phyloP scores from a whole-genome alignment of 805 yeast genomes.

The Yarrowia divulgata region DNA sequence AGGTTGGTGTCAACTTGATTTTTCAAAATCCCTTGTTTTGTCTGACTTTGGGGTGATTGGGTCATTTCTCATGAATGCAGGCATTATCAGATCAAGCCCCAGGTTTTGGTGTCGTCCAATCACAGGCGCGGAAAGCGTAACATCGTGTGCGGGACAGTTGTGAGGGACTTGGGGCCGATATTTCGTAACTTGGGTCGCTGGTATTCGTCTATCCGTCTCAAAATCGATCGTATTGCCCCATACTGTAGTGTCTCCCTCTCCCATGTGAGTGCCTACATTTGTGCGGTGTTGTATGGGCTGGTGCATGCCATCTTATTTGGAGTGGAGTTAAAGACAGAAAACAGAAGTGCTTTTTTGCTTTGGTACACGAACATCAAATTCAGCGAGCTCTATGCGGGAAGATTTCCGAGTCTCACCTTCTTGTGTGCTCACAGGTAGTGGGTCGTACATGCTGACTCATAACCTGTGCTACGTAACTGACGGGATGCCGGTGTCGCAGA shows the following conservation, averaged over 20 bases:
- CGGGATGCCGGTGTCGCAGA: too few species aligned
- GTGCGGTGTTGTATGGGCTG: neutral
- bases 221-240: neutral
- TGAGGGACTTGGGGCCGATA: too few species aligned
- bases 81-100: neutral
- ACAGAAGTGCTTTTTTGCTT: too few species aligned
- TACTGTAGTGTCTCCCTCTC: neutral
- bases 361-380: too few species aligned
- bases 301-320: neutral
- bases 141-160: neutral
- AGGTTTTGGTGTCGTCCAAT: neutral
- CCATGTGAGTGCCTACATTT: slow-evolving; percentile 1
- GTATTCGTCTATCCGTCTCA: too few species aligned
- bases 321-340: too few species aligned
- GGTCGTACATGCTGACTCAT: too few species aligned
- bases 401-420: too few species aligned
- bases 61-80: neutral
- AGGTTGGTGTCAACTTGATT: neutral
- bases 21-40: neutral
- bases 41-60: neutral
- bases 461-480: too few species aligned
- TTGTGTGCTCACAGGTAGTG: too few species aligned
- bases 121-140: neutral
- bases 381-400: too few species aligned
- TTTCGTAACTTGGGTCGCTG: too few species aligned